A percentile compares a stretch with the other conserved stretches of the same genome.
Evolutionary conservation across 1,284 basidiomycete species (phyloP).

Genomic region (Ganoderma lucidum): DNA sequence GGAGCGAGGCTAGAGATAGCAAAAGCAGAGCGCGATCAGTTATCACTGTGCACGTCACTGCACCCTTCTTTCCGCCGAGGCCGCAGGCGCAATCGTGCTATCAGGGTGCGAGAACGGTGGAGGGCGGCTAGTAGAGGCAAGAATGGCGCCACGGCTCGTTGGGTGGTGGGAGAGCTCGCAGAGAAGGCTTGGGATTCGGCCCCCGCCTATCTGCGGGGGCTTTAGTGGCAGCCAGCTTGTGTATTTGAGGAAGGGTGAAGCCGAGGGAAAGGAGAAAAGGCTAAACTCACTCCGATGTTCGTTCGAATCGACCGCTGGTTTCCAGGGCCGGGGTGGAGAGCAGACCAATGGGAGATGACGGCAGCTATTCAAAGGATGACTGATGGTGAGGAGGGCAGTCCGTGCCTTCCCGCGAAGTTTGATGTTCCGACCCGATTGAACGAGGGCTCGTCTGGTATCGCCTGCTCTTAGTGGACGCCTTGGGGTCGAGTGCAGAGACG

Average conservation of each 20-base stretch:
- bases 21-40: conserved; percentile 16
- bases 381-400: conserved; percentile 13
- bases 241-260: conserved; percentile 8
- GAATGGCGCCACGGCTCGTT: conserved; percentile 4
- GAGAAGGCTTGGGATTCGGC: not conserved
- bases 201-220: conserved; percentile 15
- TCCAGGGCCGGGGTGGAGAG: conserved; percentile 10
- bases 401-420: conserved; percentile 24
- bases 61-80: not conserved
- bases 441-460: conserved; percentile 1
- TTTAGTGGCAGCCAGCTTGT: not conserved
- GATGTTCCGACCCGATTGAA: conserved; percentile 27
- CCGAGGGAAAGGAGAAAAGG: conserved; percentile 28
- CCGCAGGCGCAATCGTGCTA: conserved; percentile 1
- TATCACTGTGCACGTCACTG: conserved; percentile 15
- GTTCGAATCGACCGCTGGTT: conserved; percentile 18
- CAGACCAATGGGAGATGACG: conserved; percentile 19
- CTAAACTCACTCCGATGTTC: conserved; percentile 34
- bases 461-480: not conserved
- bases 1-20: conserved; percentile 19
- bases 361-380: conserved; percentile 8
- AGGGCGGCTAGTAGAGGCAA: conserved; percentile 9
- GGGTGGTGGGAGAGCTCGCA: conserved; percentile 14
- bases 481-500: not conserved
- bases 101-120: conserved; percentile 21